These are phyloP conservation scores for Acanthamoeba sp. DNA, from an alignment of 208 protist species.

Conservation along the genomic window DNA sequence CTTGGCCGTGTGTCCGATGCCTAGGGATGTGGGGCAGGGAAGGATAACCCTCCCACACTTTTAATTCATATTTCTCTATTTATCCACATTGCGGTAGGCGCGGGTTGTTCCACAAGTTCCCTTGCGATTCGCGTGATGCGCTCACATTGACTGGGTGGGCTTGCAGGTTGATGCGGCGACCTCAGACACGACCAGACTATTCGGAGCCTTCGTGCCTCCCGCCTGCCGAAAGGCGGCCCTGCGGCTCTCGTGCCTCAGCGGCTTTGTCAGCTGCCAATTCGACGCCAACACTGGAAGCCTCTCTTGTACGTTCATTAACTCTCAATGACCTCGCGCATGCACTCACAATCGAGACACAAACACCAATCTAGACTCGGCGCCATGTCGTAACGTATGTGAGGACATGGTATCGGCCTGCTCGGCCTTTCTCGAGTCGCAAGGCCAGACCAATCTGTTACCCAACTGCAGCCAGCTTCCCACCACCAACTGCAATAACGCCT, in stretches of 20 bases:
- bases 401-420: not conserved
- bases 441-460: not conserved
- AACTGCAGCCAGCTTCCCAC: not conserved
- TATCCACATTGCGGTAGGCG: no score
- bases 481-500: not conserved
- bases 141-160: not conserved
- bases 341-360: not conserved
- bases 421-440: not conserved
- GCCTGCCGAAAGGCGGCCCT: not conserved
- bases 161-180: not conserved
- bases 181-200: not conserved
- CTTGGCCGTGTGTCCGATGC: not conserved
- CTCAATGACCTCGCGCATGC: not conserved
- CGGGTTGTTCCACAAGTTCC: not conserved
- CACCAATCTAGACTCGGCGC: not conserved
- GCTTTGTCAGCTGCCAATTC: conserved; percentile 2
- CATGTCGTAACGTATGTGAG: not conserved
- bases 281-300: not conserved
- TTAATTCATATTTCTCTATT: no score
- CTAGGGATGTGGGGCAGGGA: not conserved
- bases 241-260: not conserved
- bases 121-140: not conserved
- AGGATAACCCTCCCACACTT: not conserved
- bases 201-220: not conserved
- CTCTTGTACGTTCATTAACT: not conserved